Percentiles rank a stretch among this genome's conserved stretches.
Evolutionary conservation across 2,329 filamentous ascomycete genomes (phyloP).

Genomic region (Colletotrichum caudatum): DNA sequence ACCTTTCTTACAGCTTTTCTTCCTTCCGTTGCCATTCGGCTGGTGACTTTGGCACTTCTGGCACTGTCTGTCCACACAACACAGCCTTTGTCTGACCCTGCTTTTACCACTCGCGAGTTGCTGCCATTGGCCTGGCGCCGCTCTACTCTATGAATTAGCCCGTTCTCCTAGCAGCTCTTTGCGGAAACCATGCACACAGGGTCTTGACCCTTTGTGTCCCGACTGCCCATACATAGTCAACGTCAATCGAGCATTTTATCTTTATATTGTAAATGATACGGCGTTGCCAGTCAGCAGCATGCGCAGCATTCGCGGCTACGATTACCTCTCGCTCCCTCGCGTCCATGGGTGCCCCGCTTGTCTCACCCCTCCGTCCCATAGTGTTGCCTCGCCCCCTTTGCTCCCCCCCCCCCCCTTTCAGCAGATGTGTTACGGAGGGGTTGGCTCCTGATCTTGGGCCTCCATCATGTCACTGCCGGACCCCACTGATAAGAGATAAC

Average conservation of each 20-base stretch:
- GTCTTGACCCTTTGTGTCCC: conserved; percentile 26
- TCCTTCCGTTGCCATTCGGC: not conserved
- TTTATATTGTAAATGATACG: not conserved
- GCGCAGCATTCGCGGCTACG: not conserved
- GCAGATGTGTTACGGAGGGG: conserved; percentile 30
- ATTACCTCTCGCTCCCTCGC: not conserved
- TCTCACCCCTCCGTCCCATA: not conserved
- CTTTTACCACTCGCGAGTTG: not conserved
- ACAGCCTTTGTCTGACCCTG: not conserved
- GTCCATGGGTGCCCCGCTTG: not conserved
- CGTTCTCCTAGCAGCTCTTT: conserved; percentile 8
- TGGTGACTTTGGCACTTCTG: conserved; percentile 1
- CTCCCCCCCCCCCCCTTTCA: conserved; percentile 5
- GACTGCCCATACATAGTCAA: not conserved
- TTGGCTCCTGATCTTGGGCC: conserved; percentile 33
- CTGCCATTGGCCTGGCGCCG: conserved; percentile 22
- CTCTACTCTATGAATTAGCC: conserved; percentile 20
- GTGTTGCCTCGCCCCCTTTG: not conserved
- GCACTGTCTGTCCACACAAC: not conserved
- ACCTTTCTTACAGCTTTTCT: not conserved
- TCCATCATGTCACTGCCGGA: conserved; percentile 1
- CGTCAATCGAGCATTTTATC: not conserved
- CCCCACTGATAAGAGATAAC: conserved; percentile 40
- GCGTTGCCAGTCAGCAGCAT: not conserved
- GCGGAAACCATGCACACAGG: conserved; percentile 33